Base-by-base conservation (phyloP, 257 asterid genomes). In the Voacanga thouarsii region DNA sequence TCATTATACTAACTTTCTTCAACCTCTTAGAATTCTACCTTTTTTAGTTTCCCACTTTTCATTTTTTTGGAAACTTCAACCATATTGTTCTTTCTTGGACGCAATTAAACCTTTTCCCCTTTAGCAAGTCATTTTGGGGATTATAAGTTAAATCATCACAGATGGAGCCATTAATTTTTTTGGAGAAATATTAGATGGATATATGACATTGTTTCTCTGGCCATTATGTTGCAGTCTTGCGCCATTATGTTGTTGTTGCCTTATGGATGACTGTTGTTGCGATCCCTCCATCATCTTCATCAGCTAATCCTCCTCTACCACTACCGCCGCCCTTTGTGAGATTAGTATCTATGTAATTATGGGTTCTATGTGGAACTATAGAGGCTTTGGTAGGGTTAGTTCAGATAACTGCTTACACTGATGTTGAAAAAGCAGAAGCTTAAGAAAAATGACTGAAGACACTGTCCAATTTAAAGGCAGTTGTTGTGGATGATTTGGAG, bases 351-450 rank as follows among this genome's bases (percentile, higher is more conserved):
- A 15, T 16, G 59, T 53, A 16, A 53, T 15, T 53, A 53, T 18
- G 59, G n/a, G 15, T n/a, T n/a, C n/a, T n/a, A n/a, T n/a, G 79
- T 65, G 92, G 91, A 67, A 92, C 90, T 86, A 85, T 84, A 9
- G 97, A 88, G 51, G 97, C 97, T 75, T 84, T 96, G 83, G 94
- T 88, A 1, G 97, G 99, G 39, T 90, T 96, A 71, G 87, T 96
- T 69, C 86, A 80, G 77, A 90, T 97, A 18, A 88, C 92, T 76
- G 97, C 99, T 44, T 82, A 85, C 61, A 80, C 89, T 7, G 90
- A 96, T 81, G 78, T 93, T 24, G 92, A 90, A 37, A 96, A 96
- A 83, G 99, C 99, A 11, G 99, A 96, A 82, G 85, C 90, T 39
- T 93, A 90, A 67, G 97, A 89, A 81, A 96, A 92, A 84, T 85